Evolutionary conservation across 2,329 filamentous ascomycete species (phyloP), one percentile per base, ranked within the genome.

Genomic region (Colletotrichum kahawae): DNA sequence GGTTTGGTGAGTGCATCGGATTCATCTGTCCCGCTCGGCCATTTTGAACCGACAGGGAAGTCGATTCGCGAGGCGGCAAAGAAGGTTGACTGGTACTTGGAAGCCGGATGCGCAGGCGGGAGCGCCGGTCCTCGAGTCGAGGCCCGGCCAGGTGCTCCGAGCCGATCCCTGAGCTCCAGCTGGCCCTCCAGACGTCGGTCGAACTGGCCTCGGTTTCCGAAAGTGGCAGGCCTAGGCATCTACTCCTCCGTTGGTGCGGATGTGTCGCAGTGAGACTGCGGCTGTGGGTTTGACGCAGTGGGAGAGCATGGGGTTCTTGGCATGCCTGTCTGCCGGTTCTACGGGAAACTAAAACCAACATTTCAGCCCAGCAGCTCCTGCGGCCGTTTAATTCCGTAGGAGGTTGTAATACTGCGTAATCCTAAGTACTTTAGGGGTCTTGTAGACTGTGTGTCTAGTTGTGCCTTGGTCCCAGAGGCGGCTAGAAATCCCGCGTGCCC

Each of bases 1-100:
- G 84, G 0, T 85, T 85, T 70, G 84, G 84, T 0, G 83, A 85
- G 9, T 85, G 83, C 38, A 64, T 78, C 2, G 85, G 85, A 2
- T 67, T 69, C 34, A 56, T 77, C 43, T 69, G 36, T 24, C 48
- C 72, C 29, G 70, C 69, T 38, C 69, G 66, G 51, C 67, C 73
- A 31, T 70, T 75, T 27, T 67, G 29, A 72, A 31, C 13, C 16
- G 27, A 43, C 62, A 62, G 16, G 24, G 71, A 74, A 66, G 38
- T 33, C 54, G 13, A 67, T 33, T 60, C 33, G 31, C 31, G 36
- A 54, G 16, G 38, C 54, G 27, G 62, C 31, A 33, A 56, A 43
- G 33, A 34, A n/a, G n/a, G 24, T 60, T 24, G 51, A 14, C 27
- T 64, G 48, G 36, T 36, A 36, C 21, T 56, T n/a, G 57, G 31